These are phyloP conservation scores for Plasmodium cynomolgi DNA, from an alignment of 169 alveolate genomes.

Conservation along the genomic window DNA sequence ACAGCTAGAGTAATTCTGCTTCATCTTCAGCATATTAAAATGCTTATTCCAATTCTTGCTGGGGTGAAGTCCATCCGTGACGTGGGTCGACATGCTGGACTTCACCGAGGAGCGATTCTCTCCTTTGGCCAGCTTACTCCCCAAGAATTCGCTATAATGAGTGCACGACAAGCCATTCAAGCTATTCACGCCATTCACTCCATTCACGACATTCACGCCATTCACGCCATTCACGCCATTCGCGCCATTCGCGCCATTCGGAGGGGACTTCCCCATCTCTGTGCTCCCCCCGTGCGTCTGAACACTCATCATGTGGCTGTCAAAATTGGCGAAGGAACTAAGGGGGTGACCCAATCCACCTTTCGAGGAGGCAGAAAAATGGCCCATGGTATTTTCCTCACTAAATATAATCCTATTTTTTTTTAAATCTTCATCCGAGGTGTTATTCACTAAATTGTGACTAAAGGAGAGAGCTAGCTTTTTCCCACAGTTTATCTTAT, in stretches of 20 bases:
- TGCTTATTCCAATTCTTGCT: not conserved
- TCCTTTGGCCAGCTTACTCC: not conserved
- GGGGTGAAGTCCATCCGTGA: not conserved
- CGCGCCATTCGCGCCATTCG: not conserved
- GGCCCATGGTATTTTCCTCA: not conserved
- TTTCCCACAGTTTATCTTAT: not conserved
- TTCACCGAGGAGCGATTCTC: not conserved
- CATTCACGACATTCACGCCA: too few species aligned
- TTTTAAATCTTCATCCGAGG: slow-evolving; percentile 39
- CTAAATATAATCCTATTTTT: not conserved
- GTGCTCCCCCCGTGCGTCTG: not conserved
- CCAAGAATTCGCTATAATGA: not conserved
- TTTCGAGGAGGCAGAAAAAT: not conserved
- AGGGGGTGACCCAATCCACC: not conserved
- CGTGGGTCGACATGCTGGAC: not conserved
- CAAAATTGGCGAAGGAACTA: slow-evolving; percentile 21
- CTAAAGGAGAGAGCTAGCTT: not conserved
- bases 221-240: not conserved
- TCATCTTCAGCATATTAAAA: slow-evolving; percentile 10
- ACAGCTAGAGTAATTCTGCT: slow-evolving; percentile 58
- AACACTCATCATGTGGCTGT: not conserved
- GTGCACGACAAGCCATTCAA: not conserved
- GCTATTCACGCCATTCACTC: too few species aligned
- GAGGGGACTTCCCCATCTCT: not conserved
- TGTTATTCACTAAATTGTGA: not conserved